Conservation (phyloP, 495 filamentous ascomycete species). For the Chaetomium tenue region DNA sequence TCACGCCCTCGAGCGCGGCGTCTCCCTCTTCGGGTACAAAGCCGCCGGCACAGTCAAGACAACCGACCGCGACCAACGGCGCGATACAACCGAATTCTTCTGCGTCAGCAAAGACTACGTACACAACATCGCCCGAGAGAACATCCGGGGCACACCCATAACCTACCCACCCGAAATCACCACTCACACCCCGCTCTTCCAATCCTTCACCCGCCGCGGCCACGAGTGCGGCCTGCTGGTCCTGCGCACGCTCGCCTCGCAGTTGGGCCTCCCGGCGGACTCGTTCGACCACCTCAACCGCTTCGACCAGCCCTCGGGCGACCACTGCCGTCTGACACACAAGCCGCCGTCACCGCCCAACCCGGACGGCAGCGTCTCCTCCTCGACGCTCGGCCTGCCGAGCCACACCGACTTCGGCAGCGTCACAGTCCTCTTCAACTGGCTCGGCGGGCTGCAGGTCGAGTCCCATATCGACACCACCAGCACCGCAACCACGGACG, state of each 20-base stretch:
- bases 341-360: slow-evolving; percentile 18
- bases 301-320: slow-evolving; percentile 51
- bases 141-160: slow-evolving; percentile 25
- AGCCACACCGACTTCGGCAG: slow-evolving; percentile 43
- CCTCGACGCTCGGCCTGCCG: slow-evolving; percentile 33
- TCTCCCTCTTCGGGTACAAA: slow-evolving; percentile 57
- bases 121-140: slow-evolving; percentile 36
- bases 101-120: slow-evolving; percentile 58
- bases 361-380: slow-evolving; percentile 12
- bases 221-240: slow-evolving; percentile 52
- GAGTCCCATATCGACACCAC: slow-evolving; percentile 12
- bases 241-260: slow-evolving; percentile 50
- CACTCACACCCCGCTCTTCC: slow-evolving; percentile 41
- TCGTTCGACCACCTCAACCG: slow-evolving; percentile 53
- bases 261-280: slow-evolving; percentile 49
- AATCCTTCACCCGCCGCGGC: slow-evolving; percentile 48
- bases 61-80: slow-evolving; percentile 54
- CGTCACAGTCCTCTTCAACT: slow-evolving; percentile 60
- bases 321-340: slow-evolving; percentile 56
- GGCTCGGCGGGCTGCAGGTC: slow-evolving; percentile 60
- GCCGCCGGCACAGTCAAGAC: slow-evolving; percentile 46
- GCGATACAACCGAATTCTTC: slow-evolving; percentile 62
- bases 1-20: slow-evolving; percentile 46
- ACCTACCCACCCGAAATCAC: slow-evolving; percentile 50
- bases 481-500: slow-evolving; percentile 1